phyloP scores from a whole-genome alignment of 2,329 filamentous ascomycete genomes.

The Helminthosporium solani region DNA sequence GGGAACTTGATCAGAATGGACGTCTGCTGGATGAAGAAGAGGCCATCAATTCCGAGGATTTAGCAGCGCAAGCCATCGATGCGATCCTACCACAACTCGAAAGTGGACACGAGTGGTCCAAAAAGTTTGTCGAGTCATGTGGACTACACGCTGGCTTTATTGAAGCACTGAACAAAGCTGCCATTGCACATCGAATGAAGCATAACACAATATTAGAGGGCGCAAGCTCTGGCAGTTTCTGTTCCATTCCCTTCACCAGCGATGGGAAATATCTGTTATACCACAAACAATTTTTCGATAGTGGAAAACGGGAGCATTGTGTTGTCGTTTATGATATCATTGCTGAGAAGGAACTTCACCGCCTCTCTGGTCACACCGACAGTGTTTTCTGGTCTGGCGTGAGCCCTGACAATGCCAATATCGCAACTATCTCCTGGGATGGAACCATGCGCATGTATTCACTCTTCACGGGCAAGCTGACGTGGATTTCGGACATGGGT shows the following conservation, averaged over 20 bases:
- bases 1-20: constrained; percentile 30
- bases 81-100: constrained; percentile 27
- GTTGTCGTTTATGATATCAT: constrained; percentile 24
- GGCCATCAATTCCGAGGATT: constrained; percentile 18
- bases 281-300: background rate
- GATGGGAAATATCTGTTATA: constrained; percentile 24
- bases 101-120: constrained; percentile 28
- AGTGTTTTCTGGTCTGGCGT: constrained; percentile 29
- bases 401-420: constrained; percentile 22
- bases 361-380: constrained; percentile 28
- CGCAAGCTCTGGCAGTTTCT: constrained; percentile 16
- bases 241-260: constrained; percentile 18
- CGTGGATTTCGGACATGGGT: constrained; percentile 20
- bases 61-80: constrained; percentile 29
- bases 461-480: constrained; percentile 16
- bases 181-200: constrained; percentile 22
- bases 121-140: constrained; percentile 22
- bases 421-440: constrained; percentile 32
- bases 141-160: constrained; percentile 22
- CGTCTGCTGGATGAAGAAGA: constrained; percentile 31
- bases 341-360: constrained; percentile 12
- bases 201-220: constrained; percentile 22
- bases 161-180: constrained; percentile 16
- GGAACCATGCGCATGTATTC: constrained; percentile 31
- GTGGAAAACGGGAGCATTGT: constrained; percentile 9